Evolutionary conservation across 1,139 yeast species (phyloP), one percentile per base, ranked within the genome.

Genomic region (Entelexis sorbosivorans): DNA sequence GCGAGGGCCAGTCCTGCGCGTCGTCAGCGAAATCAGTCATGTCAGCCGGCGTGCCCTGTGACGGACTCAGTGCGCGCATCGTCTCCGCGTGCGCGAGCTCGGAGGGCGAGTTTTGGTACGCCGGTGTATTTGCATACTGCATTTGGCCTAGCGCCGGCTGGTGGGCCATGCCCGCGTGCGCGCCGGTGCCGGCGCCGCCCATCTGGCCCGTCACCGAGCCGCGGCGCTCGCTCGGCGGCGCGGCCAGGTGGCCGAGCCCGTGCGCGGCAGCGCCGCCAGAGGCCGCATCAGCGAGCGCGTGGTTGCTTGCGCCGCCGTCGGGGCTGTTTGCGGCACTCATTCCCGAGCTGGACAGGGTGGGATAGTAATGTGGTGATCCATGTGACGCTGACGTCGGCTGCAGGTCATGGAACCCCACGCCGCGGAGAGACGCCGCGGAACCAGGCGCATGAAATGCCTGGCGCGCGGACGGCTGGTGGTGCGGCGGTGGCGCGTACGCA

Each of bases 11-110:
- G 29, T 17, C 45, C 24, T 17, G 28, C 19, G 28, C 36, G n/a
- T 42, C 36, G 13, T 42, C 45, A 14, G 5, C 22, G 16, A 19
- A 31, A 6, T 42, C 45, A 7, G 19, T 9, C 34, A 31, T 5
- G 3, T 42, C 45, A 2, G 36, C 26, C 7, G 36, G 29, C 11
- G 45, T 26, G 11, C 36, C 13, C 36, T 42, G 45, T 28, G 45
- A 42, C 31, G 45, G 45, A 20, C 45, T 42, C 20, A 42, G 33
- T 26, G 45, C 28, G 19, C 31, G 45, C 28, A 28, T 22, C 26
- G 22, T 17, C 17, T 42, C 45, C 19, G 36, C 36, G 22, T 19
- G 28, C 29, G 29, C 29, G 29, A 22, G 13, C 29, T 28, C 13
- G 29, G 29, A 28, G 3, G 29, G 13, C 29, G 44, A n/a, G 28